Evolutionary conservation across 2,329 filamentous ascomycete genomes (phyloP), one percentile per base, ranked within the genome.

Genomic region (Cadophora sp.): DNA sequence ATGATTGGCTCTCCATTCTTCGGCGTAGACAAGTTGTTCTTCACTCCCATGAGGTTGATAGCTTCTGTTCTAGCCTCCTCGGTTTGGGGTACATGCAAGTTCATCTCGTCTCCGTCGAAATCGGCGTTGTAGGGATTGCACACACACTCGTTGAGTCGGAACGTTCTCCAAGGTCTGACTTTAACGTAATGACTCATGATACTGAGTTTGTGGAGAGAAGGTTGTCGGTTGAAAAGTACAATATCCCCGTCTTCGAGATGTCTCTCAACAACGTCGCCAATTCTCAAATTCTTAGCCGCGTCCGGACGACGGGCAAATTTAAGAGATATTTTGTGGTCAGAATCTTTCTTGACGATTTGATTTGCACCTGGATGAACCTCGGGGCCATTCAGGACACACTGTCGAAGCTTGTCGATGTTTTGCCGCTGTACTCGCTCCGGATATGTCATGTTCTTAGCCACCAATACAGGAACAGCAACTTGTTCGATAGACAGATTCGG

Each of bases 21-120:
- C 0, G 96, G 96, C 0, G 96, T 99, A 3, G 92, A 92, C 68
- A 99, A 81, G 78, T 99, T 99, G 83, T 98, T 90, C 81, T 97
- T 97, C 66, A 99, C 94, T 51, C 96, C 96, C 96, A 99, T 99
- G 59, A 99, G 83, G 73, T 95, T 94, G 76, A 97, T 97, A 0
- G 96, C 96, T 80, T 99, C 96, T 2, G 95, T 93, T 67, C 96
- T 88, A 12, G 96, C 95, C 80, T 99, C 96, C 81, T 99, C 96
- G 0, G 96, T 98, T 78, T 99, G 96, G 1, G 96, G 96, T 19
- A 99, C 94, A 80, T 99, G 96, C 59, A 99, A 82, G 75, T 99
- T 99, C 96, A 99, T 99, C 80, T 99, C 96, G 75, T 99, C 96
- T 69, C 96, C 96, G 76, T 99, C 96, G 74, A 99, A 99, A 87